Evolutionary conservation across 2,329 filamentous ascomycete species (phyloP).

Genomic region (Neocucurbitaria cava): DNA sequence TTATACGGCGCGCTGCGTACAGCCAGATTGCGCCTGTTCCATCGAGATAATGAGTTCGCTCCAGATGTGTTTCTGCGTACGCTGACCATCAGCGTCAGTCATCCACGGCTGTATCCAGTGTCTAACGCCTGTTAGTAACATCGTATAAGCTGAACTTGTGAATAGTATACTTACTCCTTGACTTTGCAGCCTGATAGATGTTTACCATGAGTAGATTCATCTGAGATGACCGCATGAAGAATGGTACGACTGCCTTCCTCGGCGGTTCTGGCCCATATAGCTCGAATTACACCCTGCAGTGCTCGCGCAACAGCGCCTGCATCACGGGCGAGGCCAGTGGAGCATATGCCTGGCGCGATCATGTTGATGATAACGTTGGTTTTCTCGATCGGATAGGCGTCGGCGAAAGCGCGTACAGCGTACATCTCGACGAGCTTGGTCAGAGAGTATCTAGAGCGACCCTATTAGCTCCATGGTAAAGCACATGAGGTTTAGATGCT

Average conservation of each 20-base stretch:
- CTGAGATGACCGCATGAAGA: slow-evolving; percentile 43
- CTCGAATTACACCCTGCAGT: slow-evolving; percentile 10
- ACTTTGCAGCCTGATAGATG: slow-evolving; percentile 46
- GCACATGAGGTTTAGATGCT: not conserved
- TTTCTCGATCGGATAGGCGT: slow-evolving; percentile 9
- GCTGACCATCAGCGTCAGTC: slow-evolving; percentile 6
- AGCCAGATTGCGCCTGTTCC: not conserved
- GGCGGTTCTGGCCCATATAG: slow-evolving; percentile 40
- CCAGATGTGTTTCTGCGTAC: slow-evolving; percentile 15
- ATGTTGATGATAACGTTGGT: slow-evolving; percentile 39
- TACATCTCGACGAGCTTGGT: slow-evolving; percentile 15
- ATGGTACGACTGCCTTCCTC: slow-evolving; percentile 51
- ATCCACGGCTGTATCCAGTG: slow-evolving; percentile 14
- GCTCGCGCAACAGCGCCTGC: slow-evolving; percentile 7
- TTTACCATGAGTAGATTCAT: slow-evolving; percentile 46
- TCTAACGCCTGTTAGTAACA: slow-evolving; percentile 3
- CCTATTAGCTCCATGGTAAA: not conserved
- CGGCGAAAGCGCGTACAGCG: slow-evolving; percentile 9
- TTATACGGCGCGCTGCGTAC: not conserved
- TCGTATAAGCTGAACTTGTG: no score
- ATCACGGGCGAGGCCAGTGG: slow-evolving; percentile 10
- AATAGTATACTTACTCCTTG: slow-evolving; percentile 14
- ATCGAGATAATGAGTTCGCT: slow-evolving; percentile 10
- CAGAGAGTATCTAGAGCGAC: slow-evolving; percentile 10
- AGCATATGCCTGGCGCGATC: slow-evolving; percentile 39